These are phyloP conservation scores for Trichomonas vaginalis DNA, from an alignment of 208 protist genomes.

Conservation along the genomic window DNA sequence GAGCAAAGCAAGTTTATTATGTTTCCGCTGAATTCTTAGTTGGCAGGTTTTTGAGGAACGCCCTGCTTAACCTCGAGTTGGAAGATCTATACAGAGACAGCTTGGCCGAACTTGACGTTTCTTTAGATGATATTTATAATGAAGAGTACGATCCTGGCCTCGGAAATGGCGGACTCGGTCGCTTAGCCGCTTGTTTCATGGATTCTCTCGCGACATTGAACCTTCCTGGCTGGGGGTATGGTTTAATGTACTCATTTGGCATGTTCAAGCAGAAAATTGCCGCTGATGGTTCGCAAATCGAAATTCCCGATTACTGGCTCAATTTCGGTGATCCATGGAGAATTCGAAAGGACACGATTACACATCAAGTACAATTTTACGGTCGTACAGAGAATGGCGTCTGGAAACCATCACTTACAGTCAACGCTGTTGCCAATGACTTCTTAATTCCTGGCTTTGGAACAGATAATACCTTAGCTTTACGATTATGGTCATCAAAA, in stretches of 20 bases:
- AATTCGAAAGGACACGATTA: conserved; percentile 15
- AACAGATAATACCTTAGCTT: neutral
- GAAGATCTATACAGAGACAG: conserved; percentile 30
- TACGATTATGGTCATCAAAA: neutral
- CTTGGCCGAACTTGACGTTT: conserved; percentile 35
- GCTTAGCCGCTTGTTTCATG: conserved; percentile 49
- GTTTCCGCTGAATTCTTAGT: conserved; percentile 44
- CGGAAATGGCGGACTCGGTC: conserved; percentile 42
- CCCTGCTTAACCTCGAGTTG: conserved; percentile 35
- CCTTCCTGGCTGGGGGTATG: conserved; percentile 44
- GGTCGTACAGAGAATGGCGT: neutral
- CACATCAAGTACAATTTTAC: neutral
- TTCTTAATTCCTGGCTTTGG: neutral
- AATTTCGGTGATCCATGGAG: conserved; percentile 40
- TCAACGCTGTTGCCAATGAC: conserved; percentile 9
- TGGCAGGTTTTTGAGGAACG: conserved; percentile 33
- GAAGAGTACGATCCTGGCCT: conserved; percentile 41
- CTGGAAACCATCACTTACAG: neutral
- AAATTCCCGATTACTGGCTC: conserved; percentile 41
- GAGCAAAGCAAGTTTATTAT: conserved; percentile 40
- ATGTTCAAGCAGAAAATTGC: conserved; percentile 43
- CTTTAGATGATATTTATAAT: conserved; percentile 35
- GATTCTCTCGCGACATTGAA: conserved; percentile 44
- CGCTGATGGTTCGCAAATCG: conserved; percentile 31
- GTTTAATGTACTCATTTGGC: conserved; percentile 38